A percentile compares a stretch with the other conserved stretches of the same genome.
Conservation (phyloP, 2,329 filamentous ascomycete species). For the Onygenales sp. region DNA sequence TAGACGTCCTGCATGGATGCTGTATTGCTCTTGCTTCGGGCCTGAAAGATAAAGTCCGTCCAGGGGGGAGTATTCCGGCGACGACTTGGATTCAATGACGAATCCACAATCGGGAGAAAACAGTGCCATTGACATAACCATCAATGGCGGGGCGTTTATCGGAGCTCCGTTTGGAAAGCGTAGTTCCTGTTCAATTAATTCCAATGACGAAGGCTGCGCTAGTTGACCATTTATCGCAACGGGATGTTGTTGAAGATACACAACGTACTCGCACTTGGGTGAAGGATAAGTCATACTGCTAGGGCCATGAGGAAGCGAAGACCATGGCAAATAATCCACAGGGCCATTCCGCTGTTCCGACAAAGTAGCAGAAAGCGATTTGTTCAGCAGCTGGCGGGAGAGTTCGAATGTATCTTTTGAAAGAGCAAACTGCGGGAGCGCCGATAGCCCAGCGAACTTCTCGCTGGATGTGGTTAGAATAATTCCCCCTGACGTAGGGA, state of each 20-base stretch:
- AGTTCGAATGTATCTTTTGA: slow-evolving; percentile 45
- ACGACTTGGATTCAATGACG: slow-evolving; percentile 51
- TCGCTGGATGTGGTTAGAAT: slow-evolving; percentile 84
- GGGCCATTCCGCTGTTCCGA: slow-evolving; percentile 49
- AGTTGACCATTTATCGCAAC: slow-evolving; percentile 21
- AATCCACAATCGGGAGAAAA: slow-evolving; percentile 62
- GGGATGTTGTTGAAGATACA: slow-evolving; percentile 63
- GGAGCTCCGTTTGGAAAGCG: slow-evolving; percentile 50
- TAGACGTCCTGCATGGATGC: slow-evolving; percentile 42
- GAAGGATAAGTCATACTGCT: slow-evolving; percentile 39
- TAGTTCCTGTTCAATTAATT: slow-evolving; percentile 50
- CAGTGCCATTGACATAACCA: slow-evolving; percentile 51
- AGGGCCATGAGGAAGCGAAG: slow-evolving; percentile 54
- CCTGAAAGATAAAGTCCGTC: slow-evolving; percentile 46
- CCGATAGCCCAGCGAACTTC: slow-evolving; percentile 88
- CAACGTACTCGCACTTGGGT: slow-evolving; percentile 79
- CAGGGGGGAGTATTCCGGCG: slow-evolving; percentile 44
- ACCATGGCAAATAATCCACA: slow-evolving; percentile 61
- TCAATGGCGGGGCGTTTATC: slow-evolving; percentile 40
- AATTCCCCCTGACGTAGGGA: slow-evolving; percentile 67
- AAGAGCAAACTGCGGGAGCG: slow-evolving; percentile 71
- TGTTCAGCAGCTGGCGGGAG: slow-evolving; percentile 59
- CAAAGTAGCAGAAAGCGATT: slow-evolving; percentile 60
- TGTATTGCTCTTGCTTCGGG: slow-evolving; percentile 48
- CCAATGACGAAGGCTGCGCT: slow-evolving; percentile 29